phyloP scores from a whole-genome alignment of 345 rosid genomes.

The Triadica sebifera region DNA sequence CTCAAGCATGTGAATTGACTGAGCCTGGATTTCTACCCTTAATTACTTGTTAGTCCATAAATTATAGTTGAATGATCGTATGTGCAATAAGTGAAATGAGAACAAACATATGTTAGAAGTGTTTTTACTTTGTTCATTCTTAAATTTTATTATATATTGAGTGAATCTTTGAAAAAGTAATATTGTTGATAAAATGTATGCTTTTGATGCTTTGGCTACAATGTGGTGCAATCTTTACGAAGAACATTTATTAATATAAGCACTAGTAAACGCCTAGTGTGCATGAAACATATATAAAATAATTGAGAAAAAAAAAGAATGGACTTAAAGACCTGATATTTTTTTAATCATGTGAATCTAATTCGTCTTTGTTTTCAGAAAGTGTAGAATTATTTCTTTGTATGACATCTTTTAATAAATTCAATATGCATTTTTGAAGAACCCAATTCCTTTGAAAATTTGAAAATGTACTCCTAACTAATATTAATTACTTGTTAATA shows the following conservation, averaged over 20 bases:
- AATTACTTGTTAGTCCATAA: background rate
- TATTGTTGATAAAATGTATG: background rate
- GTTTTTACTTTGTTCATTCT: too few relatives aligned
- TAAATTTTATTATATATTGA: too few relatives aligned
- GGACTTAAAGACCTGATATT: too few relatives aligned
- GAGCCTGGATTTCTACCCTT: background rate
- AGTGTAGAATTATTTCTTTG: constrained; percentile 1
- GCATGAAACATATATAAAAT: background rate
- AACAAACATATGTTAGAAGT: background rate
- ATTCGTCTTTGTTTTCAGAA: background rate
- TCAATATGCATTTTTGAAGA: background rate
- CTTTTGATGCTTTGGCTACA: constrained; percentile 4
- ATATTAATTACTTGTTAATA: too few relatives aligned
- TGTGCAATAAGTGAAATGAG: background rate
- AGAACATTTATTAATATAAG: background rate
- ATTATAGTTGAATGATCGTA: background rate
- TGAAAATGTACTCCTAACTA: too few relatives aligned
- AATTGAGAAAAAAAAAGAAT: background rate
- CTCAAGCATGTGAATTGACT: background rate
- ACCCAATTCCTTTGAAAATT: background rate
- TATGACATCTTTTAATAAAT: background rate
- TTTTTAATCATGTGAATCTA: constrained; percentile 9
- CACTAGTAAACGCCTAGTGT: background rate
- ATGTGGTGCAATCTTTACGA: background rate
- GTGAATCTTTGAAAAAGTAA: background rate